A percentile compares a stretch with the other conserved stretches of the same genome.
Conservation (phyloP, 177 flowering plant species). For the Vitis hybrid region DNA sequence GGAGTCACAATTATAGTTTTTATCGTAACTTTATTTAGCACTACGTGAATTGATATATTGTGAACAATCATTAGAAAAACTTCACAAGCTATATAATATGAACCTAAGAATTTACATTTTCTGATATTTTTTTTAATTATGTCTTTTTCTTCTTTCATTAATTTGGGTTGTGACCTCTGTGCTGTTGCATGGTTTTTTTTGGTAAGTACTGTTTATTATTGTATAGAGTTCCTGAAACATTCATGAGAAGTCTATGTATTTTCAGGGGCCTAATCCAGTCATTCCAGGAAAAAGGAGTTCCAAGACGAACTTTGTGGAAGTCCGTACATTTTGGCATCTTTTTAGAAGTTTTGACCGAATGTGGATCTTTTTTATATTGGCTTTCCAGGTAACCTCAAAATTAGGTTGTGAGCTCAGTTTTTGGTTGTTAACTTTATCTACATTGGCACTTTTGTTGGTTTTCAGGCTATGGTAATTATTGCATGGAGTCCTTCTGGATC, state of each 20-base stretch:
- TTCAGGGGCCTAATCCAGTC: conserved; percentile 41
- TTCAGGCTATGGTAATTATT: conserved; percentile 91
- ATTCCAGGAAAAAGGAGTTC: conserved; percentile 68
- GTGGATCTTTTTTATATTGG: conserved; percentile 94
- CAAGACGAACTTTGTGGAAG: conserved; percentile 96
- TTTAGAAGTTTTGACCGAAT: conserved; percentile 93
- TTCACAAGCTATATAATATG: no score
- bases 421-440: not conserved
- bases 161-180: no score
- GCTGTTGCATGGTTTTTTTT: no score
- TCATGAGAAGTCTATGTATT: not conserved
- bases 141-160: no score
- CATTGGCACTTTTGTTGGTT: conserved; percentile 11
- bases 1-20: no score
- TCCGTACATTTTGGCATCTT: conserved; percentile 94
- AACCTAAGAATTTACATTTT: no score
- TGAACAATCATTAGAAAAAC: no score
- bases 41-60: no score
- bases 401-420: not conserved
- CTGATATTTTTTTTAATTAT: no score
- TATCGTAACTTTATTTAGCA: no score
- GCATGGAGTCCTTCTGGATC: conserved; percentile 82
- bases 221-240: no score
- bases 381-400: conserved; percentile 67
- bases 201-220: no score